phyloP scores from a whole-genome alignment of 352 stramenopile genomes.

The Phytopythium boreale region DNA sequence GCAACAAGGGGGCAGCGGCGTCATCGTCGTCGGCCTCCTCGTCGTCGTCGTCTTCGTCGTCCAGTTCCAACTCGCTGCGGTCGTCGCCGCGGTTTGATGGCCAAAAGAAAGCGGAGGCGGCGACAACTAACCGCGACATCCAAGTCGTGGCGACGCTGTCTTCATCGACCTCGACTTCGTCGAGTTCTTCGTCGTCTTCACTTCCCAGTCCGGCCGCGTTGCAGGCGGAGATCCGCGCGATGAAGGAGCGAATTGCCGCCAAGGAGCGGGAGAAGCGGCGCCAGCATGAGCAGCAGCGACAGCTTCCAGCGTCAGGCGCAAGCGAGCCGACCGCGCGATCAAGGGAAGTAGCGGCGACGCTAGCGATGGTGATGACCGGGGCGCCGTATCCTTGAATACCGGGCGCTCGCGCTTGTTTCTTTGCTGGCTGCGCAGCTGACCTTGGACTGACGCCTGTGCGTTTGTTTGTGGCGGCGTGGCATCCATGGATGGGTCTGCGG shows the following conservation, averaged over 20 bases:
- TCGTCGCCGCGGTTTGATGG: background rate
- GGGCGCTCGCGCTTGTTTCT: background rate
- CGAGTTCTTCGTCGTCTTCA: background rate
- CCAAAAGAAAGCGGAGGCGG: background rate
- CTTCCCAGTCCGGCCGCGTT: constrained; percentile 7
- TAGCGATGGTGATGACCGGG: constrained; percentile 4
- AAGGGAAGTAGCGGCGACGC: background rate
- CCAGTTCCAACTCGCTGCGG: background rate
- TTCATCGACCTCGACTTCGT: background rate
- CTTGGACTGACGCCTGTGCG: constrained; percentile 6
- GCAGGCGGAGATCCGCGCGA: constrained; percentile 17
- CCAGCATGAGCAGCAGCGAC: background rate
- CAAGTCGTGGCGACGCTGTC: background rate
- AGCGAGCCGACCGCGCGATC: background rate
- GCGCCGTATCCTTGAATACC: constrained; percentile 2
- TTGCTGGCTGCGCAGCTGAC: background rate
- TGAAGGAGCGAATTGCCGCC: constrained; percentile 30
- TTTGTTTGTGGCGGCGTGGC: constrained; percentile 6
- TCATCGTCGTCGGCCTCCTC: constrained; percentile 9
- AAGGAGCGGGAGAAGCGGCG: constrained; percentile 21
- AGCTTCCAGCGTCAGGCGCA: background rate
- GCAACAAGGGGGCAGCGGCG: background rate
- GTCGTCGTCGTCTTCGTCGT: constrained; percentile 14
- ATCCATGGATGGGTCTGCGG: background rate
- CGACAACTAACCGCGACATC: background rate